Evolutionary conservation across 2,329 filamentous ascomycete species (phyloP).

Genomic region (Nectriaceae sp.): DNA sequence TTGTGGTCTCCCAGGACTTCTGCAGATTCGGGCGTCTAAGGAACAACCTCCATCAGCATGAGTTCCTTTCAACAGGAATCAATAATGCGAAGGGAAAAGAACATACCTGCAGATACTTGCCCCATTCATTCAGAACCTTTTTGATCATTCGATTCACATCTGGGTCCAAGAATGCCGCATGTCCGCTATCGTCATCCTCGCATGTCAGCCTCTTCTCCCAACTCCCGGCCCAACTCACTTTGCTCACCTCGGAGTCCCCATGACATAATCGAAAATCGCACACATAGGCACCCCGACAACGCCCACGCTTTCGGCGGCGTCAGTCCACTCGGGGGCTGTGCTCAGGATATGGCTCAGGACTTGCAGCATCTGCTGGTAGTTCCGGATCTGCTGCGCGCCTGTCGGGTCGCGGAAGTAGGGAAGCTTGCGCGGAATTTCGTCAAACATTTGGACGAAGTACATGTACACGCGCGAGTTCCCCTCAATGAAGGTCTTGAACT

Average conservation of each 20-base stretch:
- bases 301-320: constrained; percentile 51
- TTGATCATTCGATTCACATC: constrained; percentile 57
- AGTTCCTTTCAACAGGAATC: too few species aligned
- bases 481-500: constrained; percentile 69
- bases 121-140: constrained; percentile 60
- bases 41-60: background rate
- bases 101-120: constrained; percentile 50
- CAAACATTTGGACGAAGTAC: constrained; percentile 68
- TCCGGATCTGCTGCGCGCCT: constrained; percentile 62
- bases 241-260: constrained; percentile 52
- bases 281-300: constrained; percentile 57
- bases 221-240: background rate
- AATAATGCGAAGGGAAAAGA: too few species aligned
- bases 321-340: constrained; percentile 54
- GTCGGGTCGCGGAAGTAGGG: constrained; percentile 64
- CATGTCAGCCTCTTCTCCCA: constrained; percentile 4
- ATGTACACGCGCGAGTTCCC: constrained; percentile 64
- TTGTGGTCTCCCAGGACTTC: constrained; percentile 46
- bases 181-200: constrained; percentile 33
- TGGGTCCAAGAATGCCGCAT: constrained; percentile 56
- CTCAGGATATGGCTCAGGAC: constrained; percentile 63
- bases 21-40: constrained; percentile 53
- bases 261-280: constrained; percentile 57
- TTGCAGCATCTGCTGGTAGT: constrained; percentile 67
- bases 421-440: constrained; percentile 61